Conservation (phyloP, 768 basidiomycete species). For the Lactifluus echinatus region DNA sequence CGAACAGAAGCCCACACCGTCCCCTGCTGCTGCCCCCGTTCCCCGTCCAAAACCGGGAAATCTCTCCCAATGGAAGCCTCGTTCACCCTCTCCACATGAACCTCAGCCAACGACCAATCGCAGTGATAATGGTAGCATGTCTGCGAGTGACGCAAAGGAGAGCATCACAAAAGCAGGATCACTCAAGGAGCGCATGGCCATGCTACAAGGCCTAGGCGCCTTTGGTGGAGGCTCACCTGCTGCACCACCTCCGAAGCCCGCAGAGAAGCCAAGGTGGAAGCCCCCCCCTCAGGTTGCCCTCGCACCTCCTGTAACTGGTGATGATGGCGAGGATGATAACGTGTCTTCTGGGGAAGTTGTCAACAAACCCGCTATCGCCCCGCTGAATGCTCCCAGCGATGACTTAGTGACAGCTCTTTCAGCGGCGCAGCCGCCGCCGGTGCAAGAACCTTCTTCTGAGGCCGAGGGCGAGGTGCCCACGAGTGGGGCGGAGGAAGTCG, state of each 20-base stretch:
- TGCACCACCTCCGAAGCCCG: constrained; percentile 50
- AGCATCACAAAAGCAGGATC: constrained; percentile 75
- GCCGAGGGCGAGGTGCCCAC: constrained; percentile 19
- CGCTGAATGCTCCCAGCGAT: constrained; percentile 5
- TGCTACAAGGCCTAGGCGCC: constrained; percentile 74
- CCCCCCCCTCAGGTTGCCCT: constrained; percentile 49
- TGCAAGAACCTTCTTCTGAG: constrained; percentile 21
- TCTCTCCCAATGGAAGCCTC: constrained; percentile 62
- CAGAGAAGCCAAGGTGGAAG: constrained; percentile 81
- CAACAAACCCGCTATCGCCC: constrained; percentile 3
- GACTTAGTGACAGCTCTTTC: constrained; percentile 7
- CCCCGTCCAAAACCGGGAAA: constrained; percentile 58
- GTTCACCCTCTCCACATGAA: constrained; percentile 37
- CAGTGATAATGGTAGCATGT: constrained; percentile 45
- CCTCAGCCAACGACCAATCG: constrained; percentile 27
- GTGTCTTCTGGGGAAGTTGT: constrained; percentile 1
- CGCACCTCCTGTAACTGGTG: constrained; percentile 37
- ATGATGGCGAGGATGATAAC: constrained; percentile 24
- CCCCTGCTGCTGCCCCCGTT: constrained; percentile 30
- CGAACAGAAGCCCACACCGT: constrained; percentile 50
- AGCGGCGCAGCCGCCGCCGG: constrained; percentile 4
- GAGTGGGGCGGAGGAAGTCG: constrained; percentile 30
- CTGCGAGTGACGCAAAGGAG: constrained; percentile 80
- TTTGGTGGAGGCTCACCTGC: constrained; percentile 49
- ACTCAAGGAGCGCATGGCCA: constrained; percentile 92